These are phyloP conservation scores for Candida ipomoeae DNA, from an alignment of 805 yeast genomes.

Conservation along the genomic window DNA sequence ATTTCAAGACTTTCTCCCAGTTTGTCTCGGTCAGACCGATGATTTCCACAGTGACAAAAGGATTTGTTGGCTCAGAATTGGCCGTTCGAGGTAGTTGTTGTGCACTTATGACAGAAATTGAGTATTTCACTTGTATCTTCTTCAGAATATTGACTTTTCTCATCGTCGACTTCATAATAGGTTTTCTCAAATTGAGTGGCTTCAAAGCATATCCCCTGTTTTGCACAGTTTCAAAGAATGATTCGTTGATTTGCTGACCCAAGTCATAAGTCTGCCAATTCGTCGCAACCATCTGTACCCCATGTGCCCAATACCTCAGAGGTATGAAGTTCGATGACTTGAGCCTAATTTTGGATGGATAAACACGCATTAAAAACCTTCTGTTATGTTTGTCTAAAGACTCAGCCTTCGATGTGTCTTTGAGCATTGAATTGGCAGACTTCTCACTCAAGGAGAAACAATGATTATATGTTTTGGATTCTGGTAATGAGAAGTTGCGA, in stretches of 20 bases:
- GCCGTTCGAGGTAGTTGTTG: constrained; percentile 63
- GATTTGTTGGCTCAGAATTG: constrained; percentile 49
- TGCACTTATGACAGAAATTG: constrained; percentile 60
- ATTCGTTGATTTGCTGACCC: constrained; percentile 85
- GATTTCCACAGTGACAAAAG: constrained; percentile 59
- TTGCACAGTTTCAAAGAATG: constrained; percentile 62
- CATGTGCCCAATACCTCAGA: constrained; percentile 71
- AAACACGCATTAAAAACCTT: constrained; percentile 71
- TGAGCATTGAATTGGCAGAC: constrained; percentile 55
- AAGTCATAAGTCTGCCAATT: constrained; percentile 93
- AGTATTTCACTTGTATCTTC: constrained; percentile 15
- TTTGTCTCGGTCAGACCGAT: constrained; percentile 39
- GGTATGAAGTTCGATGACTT: constrained; percentile 83
- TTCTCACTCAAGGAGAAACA: constrained; percentile 86
- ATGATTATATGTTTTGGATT: constrained; percentile 74
- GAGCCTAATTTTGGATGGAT: constrained; percentile 77
- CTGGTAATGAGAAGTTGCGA: constrained; percentile 79
- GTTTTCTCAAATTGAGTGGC: constrained; percentile 47
- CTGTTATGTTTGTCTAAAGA: constrained; percentile 75
- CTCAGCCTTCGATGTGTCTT: constrained; percentile 51
- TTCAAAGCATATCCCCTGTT: constrained; percentile 76
- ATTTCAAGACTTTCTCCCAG: constrained; percentile 18
- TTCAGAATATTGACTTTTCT: constrained; percentile 5
- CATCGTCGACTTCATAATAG: constrained; percentile 24
- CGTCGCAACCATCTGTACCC: constrained; percentile 93